Conservation (phyloP, 306 rosid species). For the Prunus salicina region DNA sequence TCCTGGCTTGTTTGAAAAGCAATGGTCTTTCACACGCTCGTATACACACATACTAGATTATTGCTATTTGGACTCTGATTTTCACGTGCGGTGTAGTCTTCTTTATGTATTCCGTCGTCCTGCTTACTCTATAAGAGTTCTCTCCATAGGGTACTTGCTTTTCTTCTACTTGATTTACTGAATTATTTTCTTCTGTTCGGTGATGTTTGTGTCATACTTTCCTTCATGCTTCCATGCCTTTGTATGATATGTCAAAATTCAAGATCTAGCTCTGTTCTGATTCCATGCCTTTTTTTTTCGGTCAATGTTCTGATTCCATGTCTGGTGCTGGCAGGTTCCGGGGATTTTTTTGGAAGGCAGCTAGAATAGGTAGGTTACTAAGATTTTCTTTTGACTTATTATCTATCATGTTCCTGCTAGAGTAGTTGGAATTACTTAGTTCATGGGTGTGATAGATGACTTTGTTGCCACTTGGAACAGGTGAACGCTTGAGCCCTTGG, state of each 20-base stretch:
- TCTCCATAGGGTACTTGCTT: neutral
- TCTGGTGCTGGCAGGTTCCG: slow-evolving; percentile 31
- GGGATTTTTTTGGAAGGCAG: slow-evolving; percentile 41
- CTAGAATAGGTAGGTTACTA: slow-evolving; percentile 30
- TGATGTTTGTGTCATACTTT: neutral
- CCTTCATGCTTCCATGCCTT: neutral
- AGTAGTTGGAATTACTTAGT: neutral
- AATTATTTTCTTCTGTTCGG: neutral
- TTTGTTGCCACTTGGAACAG: slow-evolving; percentile 20
- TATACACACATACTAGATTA: neutral
- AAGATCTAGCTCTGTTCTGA: slow-evolving; percentile 1
- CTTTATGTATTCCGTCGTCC: neutral
- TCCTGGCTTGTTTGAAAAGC: neutral
- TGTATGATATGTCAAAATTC: neutral
- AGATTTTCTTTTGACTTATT: neutral
- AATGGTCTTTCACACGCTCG: neutral
- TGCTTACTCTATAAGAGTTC: neutral
- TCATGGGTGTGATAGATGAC: neutral
- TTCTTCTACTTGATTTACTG: neutral
- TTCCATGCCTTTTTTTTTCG: neutral
- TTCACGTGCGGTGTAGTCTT: neutral
- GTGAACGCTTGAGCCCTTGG: slow-evolving; percentile 45
- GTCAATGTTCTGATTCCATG: slow-evolving; percentile 3
- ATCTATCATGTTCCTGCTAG: neutral
- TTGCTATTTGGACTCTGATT: neutral